Evolutionary conservation across 2,329 filamentous ascomycete genomes (phyloP), one percentile per base, ranked within the genome.

Genomic region (Colletotrichum eleusines): DNA sequence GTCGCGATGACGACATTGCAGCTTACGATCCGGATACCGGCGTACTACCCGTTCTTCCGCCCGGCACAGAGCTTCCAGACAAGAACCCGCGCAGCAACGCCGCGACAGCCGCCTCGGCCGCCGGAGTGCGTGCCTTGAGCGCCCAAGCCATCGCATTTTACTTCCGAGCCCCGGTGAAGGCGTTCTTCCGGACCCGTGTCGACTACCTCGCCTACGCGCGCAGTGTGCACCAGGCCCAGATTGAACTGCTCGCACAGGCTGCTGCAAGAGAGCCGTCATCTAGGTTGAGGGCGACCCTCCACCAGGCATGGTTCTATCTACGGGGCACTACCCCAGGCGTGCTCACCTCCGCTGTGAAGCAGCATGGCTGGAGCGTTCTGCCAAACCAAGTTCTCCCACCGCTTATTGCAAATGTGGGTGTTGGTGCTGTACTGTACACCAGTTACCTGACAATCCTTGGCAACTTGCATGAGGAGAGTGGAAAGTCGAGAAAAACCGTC

Each of bases 91-190:
- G 85, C 64, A 87, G 80, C 77, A 87, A 88, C 77, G 87, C 87
- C 46, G 87, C 88, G 7, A 89, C 88, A 2, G 94, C 93, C 58
- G 92, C 93, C n/a, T 94, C 93, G 28, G 94, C 94, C 5, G 94
- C 94, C 28, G 90, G 93, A 50, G 92, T 94, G 73, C 92, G 95
- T 57, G 95, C 94, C 35, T 80, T 97, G 73, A 95, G 92, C 75
- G 92, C 94, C 9, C 92, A 97, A 78, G 86, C 94, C 76, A 88
- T 97, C 65, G 91, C 94, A 31, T 97, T 97, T 76, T 98, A 97
- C 82, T 98, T 97, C 78, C 88, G 94, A 67, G 94, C 94, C 0
- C 95, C 95, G 0, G 92, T 94, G 63, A 97, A 97, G 81, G 93
- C 94, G 20, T 98, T 98, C 79, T 97, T 98, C 82, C 89, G 94